phyloP scores from a whole-genome alignment of 1,284 basidiomycete species.

The Singerocomus inundabilis region DNA sequence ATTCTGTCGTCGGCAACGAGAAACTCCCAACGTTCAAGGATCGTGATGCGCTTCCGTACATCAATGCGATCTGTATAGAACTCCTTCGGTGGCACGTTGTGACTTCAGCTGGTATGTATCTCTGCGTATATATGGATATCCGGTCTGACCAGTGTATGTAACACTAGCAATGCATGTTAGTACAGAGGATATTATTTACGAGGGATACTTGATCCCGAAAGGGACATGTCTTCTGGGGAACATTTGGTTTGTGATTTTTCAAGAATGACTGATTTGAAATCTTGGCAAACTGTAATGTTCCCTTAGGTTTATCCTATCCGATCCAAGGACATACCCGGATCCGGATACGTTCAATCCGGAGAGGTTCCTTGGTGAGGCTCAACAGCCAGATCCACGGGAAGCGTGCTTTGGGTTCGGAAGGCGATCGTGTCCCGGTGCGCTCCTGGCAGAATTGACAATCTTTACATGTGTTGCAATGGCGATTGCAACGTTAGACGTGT shows the following conservation, averaged over 20 bases:
- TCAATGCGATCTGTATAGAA: constrained; percentile 20
- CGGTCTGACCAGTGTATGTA: constrained; percentile 23
- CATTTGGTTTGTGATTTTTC: too few species aligned
- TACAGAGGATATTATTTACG: too few species aligned
- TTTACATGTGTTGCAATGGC: constrained; percentile 20
- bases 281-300: neutral
- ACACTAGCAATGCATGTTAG: constrained; percentile 34
- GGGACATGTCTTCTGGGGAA: too few species aligned
- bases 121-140: too few species aligned
- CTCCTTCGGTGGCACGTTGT: constrained; percentile 20
- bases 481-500: constrained; percentile 15
- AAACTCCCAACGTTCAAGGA: constrained; percentile 18
- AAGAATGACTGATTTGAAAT: constrained; percentile 2
- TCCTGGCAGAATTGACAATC: constrained; percentile 12
- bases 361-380: too few species aligned
- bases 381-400: constrained; percentile 11
- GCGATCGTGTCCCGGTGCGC: constrained; percentile 13
- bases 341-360: too few species aligned
- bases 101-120: constrained; percentile 10
- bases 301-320: too few species aligned
- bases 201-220: too few species aligned
- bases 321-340: too few species aligned
- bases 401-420: constrained; percentile 21
- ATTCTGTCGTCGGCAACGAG: constrained; percentile 13
- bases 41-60: too few species aligned